Percentiles rank a stretch among this genome's conserved stretches.
These are phyloP conservation scores for Theobroma cacao DNA, from an alignment of 345 rosid genomes.

Conservation along the genomic window DNA sequence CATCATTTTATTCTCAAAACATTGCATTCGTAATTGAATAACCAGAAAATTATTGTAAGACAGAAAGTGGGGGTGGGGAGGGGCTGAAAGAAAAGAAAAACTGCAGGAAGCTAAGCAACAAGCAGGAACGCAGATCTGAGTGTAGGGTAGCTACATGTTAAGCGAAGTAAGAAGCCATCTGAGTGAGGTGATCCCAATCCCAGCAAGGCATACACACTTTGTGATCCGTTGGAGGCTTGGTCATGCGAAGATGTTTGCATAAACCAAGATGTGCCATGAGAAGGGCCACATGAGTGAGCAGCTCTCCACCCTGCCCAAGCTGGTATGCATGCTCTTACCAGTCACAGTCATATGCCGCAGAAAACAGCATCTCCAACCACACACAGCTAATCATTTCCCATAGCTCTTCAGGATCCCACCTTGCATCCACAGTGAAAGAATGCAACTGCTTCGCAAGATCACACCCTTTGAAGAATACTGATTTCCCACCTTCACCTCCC, in stretches of 20 bases:
- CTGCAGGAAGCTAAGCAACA: not conserved
- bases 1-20: not conserved
- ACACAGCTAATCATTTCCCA: conserved; percentile 23
- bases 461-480: conserved; percentile 11
- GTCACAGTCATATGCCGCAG: conserved; percentile 19
- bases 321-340: conserved; percentile 25
- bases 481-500: not conserved
- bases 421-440: not conserved
- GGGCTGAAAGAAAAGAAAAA: not conserved
- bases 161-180: not conserved
- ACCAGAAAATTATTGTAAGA: not conserved
- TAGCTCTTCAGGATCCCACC: not conserved
- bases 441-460: conserved; percentile 9
- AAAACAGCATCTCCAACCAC: conserved; percentile 23
- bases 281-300: conserved; percentile 23
- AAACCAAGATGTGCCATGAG: conserved; percentile 25
- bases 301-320: conserved; percentile 22
- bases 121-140: not conserved
- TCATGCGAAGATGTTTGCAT: not conserved
- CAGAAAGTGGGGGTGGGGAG: not conserved
- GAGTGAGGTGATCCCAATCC: not conserved
- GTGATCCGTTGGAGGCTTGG: not conserved
- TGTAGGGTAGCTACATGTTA: not conserved
- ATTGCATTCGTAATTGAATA: not conserved
- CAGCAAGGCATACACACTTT: not conserved